These are phyloP conservation scores for Globisporangium iwayamae DNA, from an alignment of 352 stramenopile species.

Conservation along the genomic window DNA sequence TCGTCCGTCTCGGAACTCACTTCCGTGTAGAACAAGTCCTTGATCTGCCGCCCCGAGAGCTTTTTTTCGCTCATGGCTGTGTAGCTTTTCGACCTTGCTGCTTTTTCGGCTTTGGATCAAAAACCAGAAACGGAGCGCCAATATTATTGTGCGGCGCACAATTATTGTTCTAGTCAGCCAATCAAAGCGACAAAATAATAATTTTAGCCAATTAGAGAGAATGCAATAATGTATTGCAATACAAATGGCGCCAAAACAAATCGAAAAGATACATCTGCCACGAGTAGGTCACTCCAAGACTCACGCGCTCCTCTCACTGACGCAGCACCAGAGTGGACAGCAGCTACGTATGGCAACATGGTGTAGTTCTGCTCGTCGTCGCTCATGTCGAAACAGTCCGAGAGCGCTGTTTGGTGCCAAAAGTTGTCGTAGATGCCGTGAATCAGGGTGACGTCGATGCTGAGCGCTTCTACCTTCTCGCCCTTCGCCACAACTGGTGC, in stretches of 20 bases:
- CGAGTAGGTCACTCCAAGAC: no score
- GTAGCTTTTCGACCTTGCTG: background rate
- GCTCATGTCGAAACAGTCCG: slow-evolving; percentile 78
- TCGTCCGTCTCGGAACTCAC: slow-evolving; percentile 15
- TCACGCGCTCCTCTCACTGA: background rate
- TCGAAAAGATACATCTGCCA: no score
- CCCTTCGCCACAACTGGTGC: slow-evolving; percentile 18
- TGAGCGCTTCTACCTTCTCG: slow-evolving; percentile 54
- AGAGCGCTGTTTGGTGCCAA: slow-evolving; percentile 50
- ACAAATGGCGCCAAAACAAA: background rate
- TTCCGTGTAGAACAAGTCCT: slow-evolving; percentile 48
- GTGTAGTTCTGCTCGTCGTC: slow-evolving; percentile 66
- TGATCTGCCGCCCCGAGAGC: slow-evolving; percentile 40
- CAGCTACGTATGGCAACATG: slow-evolving; percentile 25
- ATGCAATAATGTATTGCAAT: slow-evolving; percentile 8
- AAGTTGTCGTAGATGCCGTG: slow-evolving; percentile 67
- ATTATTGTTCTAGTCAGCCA: slow-evolving; percentile 9
- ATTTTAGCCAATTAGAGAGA: slow-evolving; percentile 9
- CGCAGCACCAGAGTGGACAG: slow-evolving; percentile 17
- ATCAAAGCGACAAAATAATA: background rate
- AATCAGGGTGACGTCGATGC: slow-evolving; percentile 78
- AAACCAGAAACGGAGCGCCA: slow-evolving; percentile 1
- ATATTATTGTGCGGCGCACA: slow-evolving; percentile 13
- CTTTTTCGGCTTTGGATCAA: background rate
- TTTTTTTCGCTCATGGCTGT: slow-evolving; percentile 17